phyloP scores from a whole-genome alignment of 306 rosid genomes.

The Vigna unguiculata region DNA sequence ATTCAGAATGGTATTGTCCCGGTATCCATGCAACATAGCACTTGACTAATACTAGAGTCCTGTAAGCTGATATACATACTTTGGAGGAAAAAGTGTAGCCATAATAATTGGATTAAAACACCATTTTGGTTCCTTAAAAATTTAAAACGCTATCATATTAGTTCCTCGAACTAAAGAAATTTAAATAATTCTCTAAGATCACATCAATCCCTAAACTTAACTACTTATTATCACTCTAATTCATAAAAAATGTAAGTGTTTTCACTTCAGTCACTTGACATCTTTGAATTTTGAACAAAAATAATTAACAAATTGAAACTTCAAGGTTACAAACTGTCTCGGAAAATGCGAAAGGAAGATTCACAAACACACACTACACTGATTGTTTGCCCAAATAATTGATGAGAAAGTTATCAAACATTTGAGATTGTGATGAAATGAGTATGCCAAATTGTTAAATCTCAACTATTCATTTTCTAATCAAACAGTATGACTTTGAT shows the following conservation, averaged over 20 bases:
- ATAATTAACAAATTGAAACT: no score
- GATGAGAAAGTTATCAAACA: background rate
- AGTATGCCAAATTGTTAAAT: background rate
- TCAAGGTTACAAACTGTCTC: no score
- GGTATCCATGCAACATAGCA: background rate
- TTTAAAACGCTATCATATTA: no score
- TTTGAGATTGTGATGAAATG: background rate
- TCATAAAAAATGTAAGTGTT: no score
- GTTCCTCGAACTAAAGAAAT: no score
- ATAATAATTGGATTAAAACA: background rate
- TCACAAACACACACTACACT: background rate
- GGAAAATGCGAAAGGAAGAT: no score
- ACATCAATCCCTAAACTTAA: no score
- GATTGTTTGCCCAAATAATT: background rate
- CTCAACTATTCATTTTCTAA: background rate
- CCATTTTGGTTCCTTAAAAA: no score
- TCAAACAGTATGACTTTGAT: background rate
- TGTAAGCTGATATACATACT: background rate
- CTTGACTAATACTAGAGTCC: background rate
- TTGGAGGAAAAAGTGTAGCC: background rate
- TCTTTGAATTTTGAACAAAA: no score
- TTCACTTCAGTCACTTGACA: no score
- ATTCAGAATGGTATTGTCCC: background rate
- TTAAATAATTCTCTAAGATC: no score
- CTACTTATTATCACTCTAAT: no score